Conservation (phyloP, 768 basidiomycete genomes). For the Lactarius tabidus region DNA sequence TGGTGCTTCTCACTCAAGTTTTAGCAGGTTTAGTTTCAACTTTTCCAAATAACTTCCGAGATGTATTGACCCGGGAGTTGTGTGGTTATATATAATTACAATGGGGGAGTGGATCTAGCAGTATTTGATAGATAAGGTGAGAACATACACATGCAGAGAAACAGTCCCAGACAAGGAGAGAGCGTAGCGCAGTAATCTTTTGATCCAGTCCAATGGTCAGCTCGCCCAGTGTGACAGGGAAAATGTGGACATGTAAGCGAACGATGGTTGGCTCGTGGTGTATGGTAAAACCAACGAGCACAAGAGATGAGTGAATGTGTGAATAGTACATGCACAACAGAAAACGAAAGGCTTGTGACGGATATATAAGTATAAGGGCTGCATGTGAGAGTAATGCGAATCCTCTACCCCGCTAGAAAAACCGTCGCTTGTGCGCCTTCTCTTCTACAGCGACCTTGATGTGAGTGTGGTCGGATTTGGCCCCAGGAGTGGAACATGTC, state of each 20-base stretch:
- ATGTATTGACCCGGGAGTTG: conserved; percentile 3
- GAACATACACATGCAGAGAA: conserved; percentile 1
- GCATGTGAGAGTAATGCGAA: background rate
- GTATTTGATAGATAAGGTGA: conserved; percentile 7
- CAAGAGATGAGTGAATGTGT: background rate
- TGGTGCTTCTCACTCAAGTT: background rate
- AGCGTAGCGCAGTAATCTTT: background rate
- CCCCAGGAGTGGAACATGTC: conserved; percentile 55
- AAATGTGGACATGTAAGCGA: conserved; percentile 10
- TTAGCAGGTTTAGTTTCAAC: too few relatives aligned
- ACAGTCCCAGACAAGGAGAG: conserved; percentile 5
- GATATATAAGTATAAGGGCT: conserved; percentile 18
- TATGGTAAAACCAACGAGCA: background rate
- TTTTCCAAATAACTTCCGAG: background rate
- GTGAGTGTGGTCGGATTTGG: conserved; percentile 56
- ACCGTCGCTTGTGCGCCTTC: conserved; percentile 65
- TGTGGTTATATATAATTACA: conserved; percentile 17
- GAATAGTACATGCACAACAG: background rate
- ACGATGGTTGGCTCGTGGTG: background rate
- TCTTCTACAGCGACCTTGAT: conserved; percentile 72
- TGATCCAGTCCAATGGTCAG: conserved; percentile 1
- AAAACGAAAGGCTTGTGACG: background rate
- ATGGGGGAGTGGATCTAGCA: conserved; percentile 4
- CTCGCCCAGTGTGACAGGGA: conserved; percentile 1
- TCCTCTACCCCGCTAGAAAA: conserved; percentile 48